Conservation (phyloP, 305 asterid genomes). For the Coffea humblotiana region DNA sequence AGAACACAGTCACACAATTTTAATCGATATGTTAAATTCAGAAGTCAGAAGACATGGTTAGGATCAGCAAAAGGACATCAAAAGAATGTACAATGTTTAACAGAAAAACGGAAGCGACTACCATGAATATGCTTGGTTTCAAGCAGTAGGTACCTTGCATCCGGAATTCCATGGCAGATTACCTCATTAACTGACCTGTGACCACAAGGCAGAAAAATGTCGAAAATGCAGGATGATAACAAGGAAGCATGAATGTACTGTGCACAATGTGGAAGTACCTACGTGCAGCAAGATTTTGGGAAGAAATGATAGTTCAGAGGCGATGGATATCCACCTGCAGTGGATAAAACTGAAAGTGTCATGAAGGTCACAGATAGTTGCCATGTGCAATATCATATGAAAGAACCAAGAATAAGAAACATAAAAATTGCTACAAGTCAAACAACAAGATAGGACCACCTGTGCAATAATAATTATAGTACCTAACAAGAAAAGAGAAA, state of each 20-base stretch:
- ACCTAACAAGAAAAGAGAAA: neutral
- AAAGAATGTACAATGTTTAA: neutral
- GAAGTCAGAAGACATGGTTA: neutral
- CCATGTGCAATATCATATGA: neutral
- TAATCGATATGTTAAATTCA: neutral
- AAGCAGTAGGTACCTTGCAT: conserved; percentile 72
- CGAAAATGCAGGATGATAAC: conserved; percentile 21
- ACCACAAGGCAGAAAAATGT: conserved; percentile 21
- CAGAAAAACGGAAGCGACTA: neutral
- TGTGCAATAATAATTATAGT: neutral
- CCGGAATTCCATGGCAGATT: conserved; percentile 99
- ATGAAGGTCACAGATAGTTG: conserved; percentile 12
- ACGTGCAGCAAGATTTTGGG: conserved; percentile 99
- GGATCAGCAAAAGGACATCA: neutral
- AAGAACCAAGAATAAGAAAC: neutral
- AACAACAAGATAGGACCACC: neutral
- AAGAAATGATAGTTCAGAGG: conserved; percentile 91
- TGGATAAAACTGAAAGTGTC: conserved; percentile 17
- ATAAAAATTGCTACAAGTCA: neutral
- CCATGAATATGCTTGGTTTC: conserved; percentile 14
- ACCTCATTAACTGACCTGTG: conserved; percentile 96
- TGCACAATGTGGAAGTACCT: conserved; percentile 54
- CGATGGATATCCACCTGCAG: conserved; percentile 98
- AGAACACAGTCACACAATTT: neutral
- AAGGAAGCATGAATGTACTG: conserved; percentile 21